phyloP scores from a whole-genome alignment of 805 yeast genomes.

The Kodamaea lidongshanica region DNA sequence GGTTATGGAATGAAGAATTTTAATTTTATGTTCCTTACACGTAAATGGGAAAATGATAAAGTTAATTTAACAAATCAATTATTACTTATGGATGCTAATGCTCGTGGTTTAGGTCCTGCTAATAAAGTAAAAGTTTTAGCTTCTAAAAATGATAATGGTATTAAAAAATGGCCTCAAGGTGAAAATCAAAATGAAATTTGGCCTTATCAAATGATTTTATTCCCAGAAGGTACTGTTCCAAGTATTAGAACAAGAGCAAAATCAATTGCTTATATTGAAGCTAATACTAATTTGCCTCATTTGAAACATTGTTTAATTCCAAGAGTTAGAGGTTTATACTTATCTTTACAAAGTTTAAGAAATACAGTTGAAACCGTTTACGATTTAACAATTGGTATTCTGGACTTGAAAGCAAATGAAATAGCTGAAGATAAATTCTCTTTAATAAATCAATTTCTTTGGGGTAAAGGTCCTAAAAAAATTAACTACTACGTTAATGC shows the following conservation, averaged over 20 bases:
- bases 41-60: conserved; percentile 84
- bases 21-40: conserved; percentile 69
- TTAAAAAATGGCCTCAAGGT: conserved; percentile 29
- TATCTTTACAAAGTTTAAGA: conserved; percentile 51
- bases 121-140: conserved; percentile 33
- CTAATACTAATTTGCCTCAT: conserved; percentile 37
- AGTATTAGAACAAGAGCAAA: conserved; percentile 57
- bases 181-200: conserved; percentile 18
- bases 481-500: conserved; percentile 63
- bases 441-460: conserved; percentile 53
- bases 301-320: conserved; percentile 62
- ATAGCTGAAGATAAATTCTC: conserved; percentile 77
- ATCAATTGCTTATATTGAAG: conserved; percentile 52
- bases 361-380: conserved; percentile 54
- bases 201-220: conserved; percentile 63
- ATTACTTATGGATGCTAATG: conserved; percentile 52
- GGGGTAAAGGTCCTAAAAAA: conserved; percentile 64
- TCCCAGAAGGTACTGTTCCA: conserved; percentile 93
- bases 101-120: conserved; percentile 51
- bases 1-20: conserved; percentile 83
- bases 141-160: conserved; percentile 19
- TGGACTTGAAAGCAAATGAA: conserved; percentile 55
- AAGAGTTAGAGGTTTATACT: conserved; percentile 70
- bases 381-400: conserved; percentile 79
- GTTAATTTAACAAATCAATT: conserved; percentile 50